phyloP scores from a whole-genome alignment of 1,284 basidiomycete genomes.

The Cutaneotrichosporon sp. region DNA sequence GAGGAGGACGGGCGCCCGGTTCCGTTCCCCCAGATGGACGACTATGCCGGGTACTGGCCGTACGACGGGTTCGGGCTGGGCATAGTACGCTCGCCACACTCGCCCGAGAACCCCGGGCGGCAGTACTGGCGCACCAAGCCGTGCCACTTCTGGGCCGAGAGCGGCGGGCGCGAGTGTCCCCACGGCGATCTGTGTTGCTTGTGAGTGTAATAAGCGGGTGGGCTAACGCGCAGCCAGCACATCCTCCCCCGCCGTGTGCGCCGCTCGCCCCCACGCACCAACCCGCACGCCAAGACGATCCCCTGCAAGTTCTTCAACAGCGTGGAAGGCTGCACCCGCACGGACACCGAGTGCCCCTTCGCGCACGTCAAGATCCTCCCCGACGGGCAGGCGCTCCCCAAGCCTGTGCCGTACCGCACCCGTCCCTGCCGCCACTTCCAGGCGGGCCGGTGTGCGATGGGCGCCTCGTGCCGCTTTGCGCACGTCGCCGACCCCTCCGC shows the following conservation, averaged over 20 bases:
- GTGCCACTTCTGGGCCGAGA: slow-evolving; percentile 46
- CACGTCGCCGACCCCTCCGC: slow-evolving; percentile 31
- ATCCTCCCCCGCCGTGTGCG: slow-evolving; percentile 6
- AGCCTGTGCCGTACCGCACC: slow-evolving; percentile 48
- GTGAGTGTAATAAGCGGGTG: slow-evolving; percentile 36
- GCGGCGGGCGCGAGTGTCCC: slow-evolving; percentile 37
- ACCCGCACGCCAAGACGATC: slow-evolving; percentile 20
- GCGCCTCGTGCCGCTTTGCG: slow-evolving; percentile 51
- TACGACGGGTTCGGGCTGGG: slow-evolving; percentile 32
- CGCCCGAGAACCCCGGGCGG: neutral
- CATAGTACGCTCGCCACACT: neutral
- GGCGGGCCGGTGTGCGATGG: slow-evolving; percentile 42
- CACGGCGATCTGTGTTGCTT: slow-evolving; percentile 49
- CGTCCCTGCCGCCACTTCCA: slow-evolving; percentile 50
- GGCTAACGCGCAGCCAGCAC: slow-evolving; percentile 29
- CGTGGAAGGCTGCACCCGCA: slow-evolving; percentile 40
- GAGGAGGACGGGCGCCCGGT: neutral
- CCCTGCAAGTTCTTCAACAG: slow-evolving; percentile 53
- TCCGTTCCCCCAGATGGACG: neutral
- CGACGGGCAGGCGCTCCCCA: slow-evolving; percentile 24
- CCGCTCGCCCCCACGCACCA: neutral
- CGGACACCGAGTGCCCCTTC: slow-evolving; percentile 39
- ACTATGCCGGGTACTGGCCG: neutral
- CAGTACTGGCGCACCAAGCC: slow-evolving; percentile 33
- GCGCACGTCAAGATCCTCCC: slow-evolving; percentile 47